Percentiles rank a stretch among this genome's conserved stretches.
phyloP scores from a whole-genome alignment of 2,329 filamentous ascomycete species.

The Claviceps capensis region DNA sequence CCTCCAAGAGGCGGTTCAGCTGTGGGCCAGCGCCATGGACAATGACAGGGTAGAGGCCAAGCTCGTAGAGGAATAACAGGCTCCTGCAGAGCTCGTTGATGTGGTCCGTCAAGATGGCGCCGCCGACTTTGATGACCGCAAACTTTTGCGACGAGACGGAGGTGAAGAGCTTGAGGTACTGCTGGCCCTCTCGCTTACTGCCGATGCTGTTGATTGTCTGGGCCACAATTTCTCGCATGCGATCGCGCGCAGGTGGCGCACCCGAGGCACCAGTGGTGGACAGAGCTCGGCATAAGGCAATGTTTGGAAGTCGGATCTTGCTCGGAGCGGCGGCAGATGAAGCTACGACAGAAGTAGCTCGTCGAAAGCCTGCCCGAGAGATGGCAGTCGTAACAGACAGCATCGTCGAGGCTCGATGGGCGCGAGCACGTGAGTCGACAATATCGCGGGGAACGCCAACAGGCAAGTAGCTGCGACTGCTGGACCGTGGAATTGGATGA shows the following conservation, averaged over 20 bases:
- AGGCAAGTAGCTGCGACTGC: too few species aligned
- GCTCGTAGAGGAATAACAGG: constrained; percentile 83
- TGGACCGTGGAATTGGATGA: too few species aligned
- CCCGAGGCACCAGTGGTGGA: not conserved
- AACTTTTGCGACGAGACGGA: constrained; percentile 95
- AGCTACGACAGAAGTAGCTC: not conserved
- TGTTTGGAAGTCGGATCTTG: not conserved
- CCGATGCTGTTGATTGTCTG: constrained; percentile 5
- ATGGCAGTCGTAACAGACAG: constrained; percentile 1
- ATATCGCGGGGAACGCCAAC: not conserved
- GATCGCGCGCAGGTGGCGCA: constrained; percentile 1
- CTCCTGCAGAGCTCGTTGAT: constrained; percentile 82
- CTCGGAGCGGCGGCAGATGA: not conserved
- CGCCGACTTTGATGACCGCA: constrained; percentile 95
- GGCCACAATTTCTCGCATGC: constrained; percentile 3
- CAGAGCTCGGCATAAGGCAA: not conserved
- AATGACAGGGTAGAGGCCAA: constrained; percentile 87
- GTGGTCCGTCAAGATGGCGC: constrained; percentile 89
- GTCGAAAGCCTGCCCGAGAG: not conserved
- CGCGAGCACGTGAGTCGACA: not conserved
- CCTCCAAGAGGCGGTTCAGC: constrained; percentile 80
- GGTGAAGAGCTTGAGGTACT: constrained; percentile 94
- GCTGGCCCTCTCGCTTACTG: constrained; percentile 36
- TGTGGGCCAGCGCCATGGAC: constrained; percentile 93
- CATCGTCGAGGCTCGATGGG: not conserved